Conservation (phyloP, 2,329 filamentous ascomycete genomes). For the Ceratocystis ficicola region DNA sequence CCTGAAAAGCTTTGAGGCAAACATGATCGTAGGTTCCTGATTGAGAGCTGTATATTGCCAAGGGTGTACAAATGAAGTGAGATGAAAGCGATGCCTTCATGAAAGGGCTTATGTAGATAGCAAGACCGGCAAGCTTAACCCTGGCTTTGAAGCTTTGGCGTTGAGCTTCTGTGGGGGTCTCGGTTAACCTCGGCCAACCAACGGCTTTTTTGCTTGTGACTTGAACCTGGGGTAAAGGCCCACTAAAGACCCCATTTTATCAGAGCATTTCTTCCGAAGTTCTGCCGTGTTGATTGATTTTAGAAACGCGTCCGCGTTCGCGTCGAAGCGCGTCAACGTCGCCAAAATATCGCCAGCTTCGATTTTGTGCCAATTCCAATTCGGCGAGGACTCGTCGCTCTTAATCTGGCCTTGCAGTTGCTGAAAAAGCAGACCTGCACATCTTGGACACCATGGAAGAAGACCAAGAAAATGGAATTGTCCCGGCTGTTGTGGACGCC, state of each 20-base stretch:
- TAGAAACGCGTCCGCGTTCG: conserved; percentile 24
- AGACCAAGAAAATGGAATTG: conserved; percentile 40
- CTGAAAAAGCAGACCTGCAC: background rate
- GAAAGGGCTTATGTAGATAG: background rate
- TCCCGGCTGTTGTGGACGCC: conserved; percentile 85
- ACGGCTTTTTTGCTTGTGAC: background rate
- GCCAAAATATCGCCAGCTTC: too few relatives aligned
- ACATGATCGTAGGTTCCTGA: background rate
- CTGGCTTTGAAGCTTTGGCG: conserved; percentile 26
- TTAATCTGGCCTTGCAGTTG: background rate
- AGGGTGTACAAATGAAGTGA: background rate
- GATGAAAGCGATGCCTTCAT: background rate
- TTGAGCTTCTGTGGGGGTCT: conserved; percentile 1
- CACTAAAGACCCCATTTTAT: background rate
- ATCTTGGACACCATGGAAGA: conserved; percentile 4
- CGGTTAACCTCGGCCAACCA: conserved; percentile 37
- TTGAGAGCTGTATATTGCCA: too few relatives aligned
- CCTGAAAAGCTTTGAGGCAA: background rate
- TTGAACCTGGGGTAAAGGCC: conserved; percentile 11
- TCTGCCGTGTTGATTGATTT: conserved; percentile 20
- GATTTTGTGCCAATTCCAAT: too few relatives aligned
- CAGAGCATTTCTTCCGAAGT: background rate
- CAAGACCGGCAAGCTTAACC: background rate
- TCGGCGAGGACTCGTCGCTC: background rate
- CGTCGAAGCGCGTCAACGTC: background rate